These are phyloP conservation scores for Oryza longistaminata DNA, from an alignment of 176 grass and related monocot species.

Conservation along the genomic window DNA sequence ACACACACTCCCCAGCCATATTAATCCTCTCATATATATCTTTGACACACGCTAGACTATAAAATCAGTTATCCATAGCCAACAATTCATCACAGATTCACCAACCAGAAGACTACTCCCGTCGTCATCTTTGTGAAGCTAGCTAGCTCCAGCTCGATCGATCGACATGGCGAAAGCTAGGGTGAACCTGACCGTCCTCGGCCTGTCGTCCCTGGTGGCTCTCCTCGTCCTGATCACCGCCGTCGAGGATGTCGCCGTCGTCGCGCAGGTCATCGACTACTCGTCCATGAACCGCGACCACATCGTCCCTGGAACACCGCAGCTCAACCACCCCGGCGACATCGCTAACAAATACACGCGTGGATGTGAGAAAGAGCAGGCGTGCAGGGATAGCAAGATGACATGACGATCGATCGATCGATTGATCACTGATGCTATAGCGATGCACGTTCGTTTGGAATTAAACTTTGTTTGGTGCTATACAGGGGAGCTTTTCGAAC, in stretches of 20 bases:
- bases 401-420: not conserved
- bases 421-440: too few species aligned
- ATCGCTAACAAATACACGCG: not conserved
- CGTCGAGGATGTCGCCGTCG: not conserved
- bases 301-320: not conserved
- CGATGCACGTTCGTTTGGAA: too few species aligned
- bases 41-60: not conserved
- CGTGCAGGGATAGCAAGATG: not conserved
- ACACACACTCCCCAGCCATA: not conserved
- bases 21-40: conserved; percentile 34
- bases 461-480: too few species aligned
- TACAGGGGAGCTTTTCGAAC: too few species aligned
- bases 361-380: not conserved
- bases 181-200: not conserved
- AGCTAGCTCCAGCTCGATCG: too few species aligned
- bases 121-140: too few species aligned
- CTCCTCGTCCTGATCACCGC: conserved; percentile 19
- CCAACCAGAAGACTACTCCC: not conserved
- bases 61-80: not conserved
- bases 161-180: conserved; percentile 21
- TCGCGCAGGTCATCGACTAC: not conserved
- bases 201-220: conserved; percentile 9
- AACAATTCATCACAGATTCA: too few species aligned
- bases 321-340: not conserved
- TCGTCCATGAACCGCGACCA: not conserved